Conservation (phyloP, 164 flowering plant genomes). For the Vitis cinerea region DNA sequence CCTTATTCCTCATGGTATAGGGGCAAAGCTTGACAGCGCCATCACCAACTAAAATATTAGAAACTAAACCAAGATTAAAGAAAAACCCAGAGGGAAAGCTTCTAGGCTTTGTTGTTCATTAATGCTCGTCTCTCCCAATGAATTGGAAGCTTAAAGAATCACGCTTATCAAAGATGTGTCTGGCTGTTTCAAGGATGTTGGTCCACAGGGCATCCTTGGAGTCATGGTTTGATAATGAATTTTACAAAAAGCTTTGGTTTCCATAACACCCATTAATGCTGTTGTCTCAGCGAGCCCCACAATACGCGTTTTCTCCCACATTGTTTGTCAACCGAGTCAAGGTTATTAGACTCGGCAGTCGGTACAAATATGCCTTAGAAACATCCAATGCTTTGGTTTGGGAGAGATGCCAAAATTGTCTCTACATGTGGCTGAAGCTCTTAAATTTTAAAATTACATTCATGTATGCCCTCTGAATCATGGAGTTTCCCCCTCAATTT, state of each 20-base stretch:
- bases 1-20: too few relatives aligned
- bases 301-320: slow-evolving; percentile 6
- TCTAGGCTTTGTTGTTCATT: neutral
- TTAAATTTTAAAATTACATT: too few relatives aligned
- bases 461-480: too few relatives aligned
- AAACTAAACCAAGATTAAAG: too few relatives aligned
- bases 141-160: slow-evolving; percentile 8
- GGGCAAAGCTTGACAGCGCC: too few relatives aligned
- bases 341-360: neutral
- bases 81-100: neutral
- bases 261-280: neutral
- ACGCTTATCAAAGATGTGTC: neutral
- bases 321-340: neutral
- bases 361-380: slow-evolving; percentile 12
- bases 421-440: too few relatives aligned
- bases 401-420: neutral
- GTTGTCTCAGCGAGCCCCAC: slow-evolving; percentile 7
- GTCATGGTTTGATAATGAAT: neutral
- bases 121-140: slow-evolving; percentile 10
- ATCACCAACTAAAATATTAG: too few relatives aligned
- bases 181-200: slow-evolving; percentile 17
- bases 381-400: slow-evolving; percentile 13
- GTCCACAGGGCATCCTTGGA: slow-evolving; percentile 5
- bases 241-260: neutral
- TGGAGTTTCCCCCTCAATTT: too few relatives aligned